Conservation (phyloP, 768 basidiomycete species). For the Termitomyces sp. region DNA sequence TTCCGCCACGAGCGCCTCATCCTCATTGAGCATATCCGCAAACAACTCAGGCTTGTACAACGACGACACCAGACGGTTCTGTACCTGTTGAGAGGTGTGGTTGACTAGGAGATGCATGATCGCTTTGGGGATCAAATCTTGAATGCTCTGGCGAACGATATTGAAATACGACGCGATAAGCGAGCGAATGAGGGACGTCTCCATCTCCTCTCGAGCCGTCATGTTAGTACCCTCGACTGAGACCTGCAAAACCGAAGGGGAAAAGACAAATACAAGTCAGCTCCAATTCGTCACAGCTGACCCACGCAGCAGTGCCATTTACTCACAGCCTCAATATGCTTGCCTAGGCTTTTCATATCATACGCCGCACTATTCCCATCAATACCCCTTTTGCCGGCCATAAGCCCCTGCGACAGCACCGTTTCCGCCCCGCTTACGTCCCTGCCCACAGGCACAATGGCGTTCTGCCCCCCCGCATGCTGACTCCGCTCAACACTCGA, state of each 20-base stretch:
- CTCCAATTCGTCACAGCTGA: background rate
- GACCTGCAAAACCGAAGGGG: slow-evolving; percentile 9
- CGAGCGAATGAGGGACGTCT: slow-evolving; percentile 89
- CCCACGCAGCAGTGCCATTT: slow-evolving; percentile 13
- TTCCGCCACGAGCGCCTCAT: slow-evolving; percentile 92
- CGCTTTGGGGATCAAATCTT: slow-evolving; percentile 95
- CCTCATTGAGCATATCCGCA: slow-evolving; percentile 86
- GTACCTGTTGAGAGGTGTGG: slow-evolving; percentile 92
- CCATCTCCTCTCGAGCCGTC: slow-evolving; percentile 90
- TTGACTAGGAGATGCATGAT: slow-evolving; percentile 99
- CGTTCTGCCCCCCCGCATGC: slow-evolving; percentile 8
- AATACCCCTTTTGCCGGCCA: slow-evolving; percentile 59
- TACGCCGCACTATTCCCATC: slow-evolving; percentile 82
- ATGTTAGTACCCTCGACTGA: slow-evolving; percentile 58
- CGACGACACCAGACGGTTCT: slow-evolving; percentile 90
- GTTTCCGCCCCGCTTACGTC: slow-evolving; percentile 56
- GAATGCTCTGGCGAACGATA: slow-evolving; percentile 94
- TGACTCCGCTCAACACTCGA: slow-evolving; percentile 40
- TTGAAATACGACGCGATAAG: slow-evolving; percentile 94
- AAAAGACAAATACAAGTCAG: slow-evolving; percentile 5
- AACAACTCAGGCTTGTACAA: slow-evolving; percentile 96
- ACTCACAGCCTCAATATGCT: slow-evolving; percentile 94
- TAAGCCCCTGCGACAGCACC: slow-evolving; percentile 48
- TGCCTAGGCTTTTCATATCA: slow-evolving; percentile 98
- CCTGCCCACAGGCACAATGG: slow-evolving; percentile 50